Evolutionary conservation across 2,329 filamentous ascomycete genomes (phyloP).

Genomic region (Fusarium dlaminii): DNA sequence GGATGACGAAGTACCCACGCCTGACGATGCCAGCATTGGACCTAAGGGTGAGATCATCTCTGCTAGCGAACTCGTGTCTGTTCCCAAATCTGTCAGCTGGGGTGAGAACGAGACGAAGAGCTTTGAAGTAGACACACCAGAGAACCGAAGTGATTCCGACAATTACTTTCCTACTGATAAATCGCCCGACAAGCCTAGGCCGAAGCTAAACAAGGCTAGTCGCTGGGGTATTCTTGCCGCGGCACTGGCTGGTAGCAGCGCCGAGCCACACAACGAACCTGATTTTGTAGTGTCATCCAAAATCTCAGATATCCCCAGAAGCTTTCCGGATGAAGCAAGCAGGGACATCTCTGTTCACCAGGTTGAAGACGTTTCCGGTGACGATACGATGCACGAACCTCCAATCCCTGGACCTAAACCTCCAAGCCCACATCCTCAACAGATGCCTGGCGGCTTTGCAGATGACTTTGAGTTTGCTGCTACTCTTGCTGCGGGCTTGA

Average conservation of each 20-base stretch:
- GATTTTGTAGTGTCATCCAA: conserved; percentile 33
- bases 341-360: conserved; percentile 32
- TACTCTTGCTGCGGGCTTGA: conserved; percentile 72
- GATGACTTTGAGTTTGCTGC: conserved; percentile 77
- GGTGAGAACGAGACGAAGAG: conserved; percentile 72
- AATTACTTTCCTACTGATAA: conserved; percentile 40
- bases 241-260: conserved; percentile 56
- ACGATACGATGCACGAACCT: conserved; percentile 56
- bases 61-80: conserved; percentile 14
- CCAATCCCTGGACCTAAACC: conserved; percentile 68
- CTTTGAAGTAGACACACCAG: conserved; percentile 69
- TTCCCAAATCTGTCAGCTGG: conserved; percentile 70
- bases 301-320: conserved; percentile 23
- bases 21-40: conserved; percentile 50
- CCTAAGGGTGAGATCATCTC: conserved; percentile 55
- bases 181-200: conserved; percentile 44
- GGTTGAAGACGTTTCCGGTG: conserved; percentile 41
- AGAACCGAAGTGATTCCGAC: conserved; percentile 49
- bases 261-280: conserved; percentile 49
- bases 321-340: conserved; percentile 17
- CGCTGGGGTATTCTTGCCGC: conserved; percentile 64
- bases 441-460: conserved; percentile 72
- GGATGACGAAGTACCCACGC: conserved; percentile 25
- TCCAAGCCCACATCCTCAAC: conserved; percentile 54
- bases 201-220: conserved; percentile 52